Percentiles rank a stretch among this genome's conserved stretches.
phyloP scores from a whole-genome alignment of 345 rosid species.

The Euclidium syriacum region DNA sequence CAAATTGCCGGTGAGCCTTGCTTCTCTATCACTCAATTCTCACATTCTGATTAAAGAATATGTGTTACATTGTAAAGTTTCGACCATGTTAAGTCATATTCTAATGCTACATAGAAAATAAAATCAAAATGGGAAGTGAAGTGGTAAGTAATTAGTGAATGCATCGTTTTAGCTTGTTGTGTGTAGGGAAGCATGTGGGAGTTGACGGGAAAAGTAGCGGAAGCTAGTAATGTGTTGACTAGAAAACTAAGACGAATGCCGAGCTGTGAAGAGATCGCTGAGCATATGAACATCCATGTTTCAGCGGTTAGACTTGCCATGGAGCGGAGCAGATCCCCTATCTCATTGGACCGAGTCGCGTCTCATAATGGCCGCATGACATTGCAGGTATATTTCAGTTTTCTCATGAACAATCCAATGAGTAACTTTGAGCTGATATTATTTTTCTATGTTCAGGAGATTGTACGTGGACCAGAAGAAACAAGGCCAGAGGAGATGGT shows the following conservation, averaged over 20 bases:
- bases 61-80: background rate
- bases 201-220: constrained; percentile 41
- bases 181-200: constrained; percentile 49
- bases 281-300: constrained; percentile 35
- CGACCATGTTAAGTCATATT: background rate
- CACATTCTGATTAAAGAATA: background rate
- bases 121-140: constrained; percentile 21
- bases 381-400: constrained; percentile 34
- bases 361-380: constrained; percentile 39
- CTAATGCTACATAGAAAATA: background rate
- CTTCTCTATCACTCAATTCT: background rate
- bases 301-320: constrained; percentile 43
- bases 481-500: constrained; percentile 40
- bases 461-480: constrained; percentile 47
- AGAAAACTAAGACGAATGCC: constrained; percentile 36
- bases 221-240: constrained; percentile 34
- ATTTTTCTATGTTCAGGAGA: constrained; percentile 39
- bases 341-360: constrained; percentile 38
- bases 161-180: constrained; percentile 45
- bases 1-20: constrained; percentile 47
- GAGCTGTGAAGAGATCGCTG: constrained; percentile 46
- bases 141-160: constrained; percentile 47
- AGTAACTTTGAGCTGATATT: background rate
- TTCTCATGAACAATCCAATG: background rate
- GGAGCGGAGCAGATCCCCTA: constrained; percentile 35